Conservation (phyloP, 2,329 filamentous ascomycete species). For the Drechslera avenae region DNA sequence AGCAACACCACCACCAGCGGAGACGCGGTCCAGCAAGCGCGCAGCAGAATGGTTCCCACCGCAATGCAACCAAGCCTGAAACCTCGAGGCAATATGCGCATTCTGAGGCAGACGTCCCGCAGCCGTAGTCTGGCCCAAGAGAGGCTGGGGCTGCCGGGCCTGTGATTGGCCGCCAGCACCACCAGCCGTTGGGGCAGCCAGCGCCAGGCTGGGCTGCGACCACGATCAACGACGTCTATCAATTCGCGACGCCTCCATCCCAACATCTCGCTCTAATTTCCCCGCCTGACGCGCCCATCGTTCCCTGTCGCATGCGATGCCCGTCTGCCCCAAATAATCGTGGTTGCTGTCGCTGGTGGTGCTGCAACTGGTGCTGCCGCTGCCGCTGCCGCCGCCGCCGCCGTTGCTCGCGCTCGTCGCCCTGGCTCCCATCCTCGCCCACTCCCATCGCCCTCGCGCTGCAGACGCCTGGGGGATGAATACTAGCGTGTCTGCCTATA, state of each 20-base stretch:
- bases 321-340: constrained; percentile 28
- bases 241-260: constrained; percentile 21
- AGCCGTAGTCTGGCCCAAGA: background rate
- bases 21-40: no score
- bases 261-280: constrained; percentile 24
- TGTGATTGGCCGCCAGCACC: constrained; percentile 8
- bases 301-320: constrained; percentile 27
- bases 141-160: constrained; percentile 1
- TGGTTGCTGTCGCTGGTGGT: background rate
- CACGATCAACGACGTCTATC: constrained; percentile 4
- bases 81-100: background rate
- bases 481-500: constrained; percentile 69
- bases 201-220: constrained; percentile 15
- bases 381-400: no score
- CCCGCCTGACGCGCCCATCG: constrained; percentile 20
- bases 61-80: background rate
- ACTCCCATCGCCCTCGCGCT: constrained; percentile 37
- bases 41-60: background rate
- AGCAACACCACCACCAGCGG: background rate
- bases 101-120: constrained; percentile 1
- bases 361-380: no score
- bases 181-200: constrained; percentile 1
- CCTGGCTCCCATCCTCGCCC: constrained; percentile 45
- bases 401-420: constrained; percentile 27
- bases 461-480: constrained; percentile 56